Percentiles rank a stretch among this genome's conserved stretches.
Conservation (phyloP, 73 alveolate species). For the Paramecium primaurelia region DNA sequence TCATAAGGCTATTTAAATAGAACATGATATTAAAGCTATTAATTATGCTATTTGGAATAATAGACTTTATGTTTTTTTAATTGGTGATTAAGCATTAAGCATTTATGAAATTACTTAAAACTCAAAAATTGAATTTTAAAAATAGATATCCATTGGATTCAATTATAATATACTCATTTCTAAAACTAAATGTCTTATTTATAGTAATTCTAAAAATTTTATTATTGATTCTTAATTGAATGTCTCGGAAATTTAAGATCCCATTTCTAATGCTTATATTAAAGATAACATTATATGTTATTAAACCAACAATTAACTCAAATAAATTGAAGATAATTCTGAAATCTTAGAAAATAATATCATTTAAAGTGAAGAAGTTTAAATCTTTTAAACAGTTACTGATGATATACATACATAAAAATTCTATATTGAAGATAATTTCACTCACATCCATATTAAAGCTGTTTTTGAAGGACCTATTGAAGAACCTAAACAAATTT, state of each 20-base stretch:
- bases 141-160: neutral
- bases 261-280: neutral
- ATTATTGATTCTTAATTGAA: neutral
- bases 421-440: neutral
- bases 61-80: neutral
- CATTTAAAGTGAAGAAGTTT: slow-evolving; percentile 21
- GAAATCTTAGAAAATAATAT: neutral
- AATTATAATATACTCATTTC: neutral
- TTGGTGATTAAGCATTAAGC: neutral
- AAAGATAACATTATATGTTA: neutral
- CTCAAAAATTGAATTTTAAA: neutral
- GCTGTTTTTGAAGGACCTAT: slow-evolving; percentile 20
- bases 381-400: neutral
- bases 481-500: neutral
- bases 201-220: neutral
- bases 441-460: neutral
- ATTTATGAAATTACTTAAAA: neutral
- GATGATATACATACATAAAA: neutral
- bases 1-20: neutral
- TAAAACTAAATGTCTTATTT: neutral
- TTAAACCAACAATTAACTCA: neutral
- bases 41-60: neutral
- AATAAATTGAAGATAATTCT: neutral
- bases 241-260: neutral
- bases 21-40: neutral